Base-by-base conservation (phyloP, 1,139 yeast species). In the Trichomonascaceae sp. region DNA sequence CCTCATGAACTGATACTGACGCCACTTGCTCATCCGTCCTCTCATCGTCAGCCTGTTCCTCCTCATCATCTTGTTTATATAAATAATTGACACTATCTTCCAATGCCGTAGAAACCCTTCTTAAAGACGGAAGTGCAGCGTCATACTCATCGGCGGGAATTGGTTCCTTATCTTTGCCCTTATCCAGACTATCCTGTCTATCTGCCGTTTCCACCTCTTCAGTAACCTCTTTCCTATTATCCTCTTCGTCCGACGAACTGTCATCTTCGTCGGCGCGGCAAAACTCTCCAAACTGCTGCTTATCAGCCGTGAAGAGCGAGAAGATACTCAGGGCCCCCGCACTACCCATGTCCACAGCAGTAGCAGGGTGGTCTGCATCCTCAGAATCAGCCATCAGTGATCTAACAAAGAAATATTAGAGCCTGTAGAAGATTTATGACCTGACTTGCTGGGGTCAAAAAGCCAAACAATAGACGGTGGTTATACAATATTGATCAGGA, bases 201-300 rank as follows among this genome's bases (percentile, higher is more conserved):
- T 17, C n/a, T 8, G 43, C 22, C 27, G 13, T 2, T 4, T 20
- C 20, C 32, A 44, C 18, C 24, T 38, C 38, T 13, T 53, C 57
- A 39, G 41, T 49, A 2, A 41, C 24, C 24, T 22, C 54, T 20
- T 50, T 57, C 3, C 51, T 56, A 39, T 57, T 55, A 13, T 22
- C 43, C 10, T 59, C 58, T 22, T 55, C 63, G 19, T 60, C 63
- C 18, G 58, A 53, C 41, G 57, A 59, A 30, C 56, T 51, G 46
- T 59, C 64, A 32, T 62, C 65, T 39, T 63, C 66, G 2, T 54
- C 57, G 39, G 60, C 64, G 39, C 60, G 65, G 30, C 60, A 65
- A 47, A 62, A 61, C 46, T 60, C 62, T 43, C 61, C 66, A 50
- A 60, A 61, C 36, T 62, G 54, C 43, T 56, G 56, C 47, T 55